Evolutionary conservation across 2,329 filamentous ascomycete species (phyloP), one percentile per base, ranked within the genome.

Genomic region (Gyromitra esculenta): DNA sequence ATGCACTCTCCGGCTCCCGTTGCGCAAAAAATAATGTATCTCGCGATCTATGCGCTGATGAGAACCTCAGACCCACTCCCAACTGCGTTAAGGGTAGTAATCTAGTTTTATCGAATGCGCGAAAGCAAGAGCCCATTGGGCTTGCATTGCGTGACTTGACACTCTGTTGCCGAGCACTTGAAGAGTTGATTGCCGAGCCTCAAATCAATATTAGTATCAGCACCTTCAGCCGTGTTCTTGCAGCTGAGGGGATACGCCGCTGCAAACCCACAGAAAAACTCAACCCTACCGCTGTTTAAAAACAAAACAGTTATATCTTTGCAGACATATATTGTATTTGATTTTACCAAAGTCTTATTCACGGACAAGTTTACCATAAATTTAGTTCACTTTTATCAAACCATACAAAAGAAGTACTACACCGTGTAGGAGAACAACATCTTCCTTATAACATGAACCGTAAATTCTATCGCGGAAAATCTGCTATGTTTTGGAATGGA

Each of bases 171-270:
- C 18, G 54, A 25, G 6, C 21, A 18, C 45, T 41, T 66, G 31
- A 18, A 21, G 25, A 41, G 45, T 41, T 66, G 45, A 37, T 66
- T 54, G 50, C 13, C 1, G 11, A 66, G 35, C 54, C 45, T 11
- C 0, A 18, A 54, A 11, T 54, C 6, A n/a, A 66, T 37, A 1
- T 66, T n/a, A 52, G 45, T 66, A 54, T 50, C n/a, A 66, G 35
- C 8, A 66, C 45, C 2, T 21, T 66, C 1, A 52, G 8, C 5
- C 15, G 18, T 2, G 5, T 54, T 13, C 63, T 66, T 18, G 25
- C 45, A 54, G 60, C 60, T 15, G 60, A 64, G 11, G 15, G 60
- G 8, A 64, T 64, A 2, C 37, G 45, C 8, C 7, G n/a, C 2
- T 3, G 8, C 18, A 25, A 21, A 54, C 5, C 18, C 6, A 50